Percentiles rank a stretch among this genome's conserved stretches.
Conservation (phyloP, 257 asterid genomes). For the Nicotiana sylvestris region DNA sequence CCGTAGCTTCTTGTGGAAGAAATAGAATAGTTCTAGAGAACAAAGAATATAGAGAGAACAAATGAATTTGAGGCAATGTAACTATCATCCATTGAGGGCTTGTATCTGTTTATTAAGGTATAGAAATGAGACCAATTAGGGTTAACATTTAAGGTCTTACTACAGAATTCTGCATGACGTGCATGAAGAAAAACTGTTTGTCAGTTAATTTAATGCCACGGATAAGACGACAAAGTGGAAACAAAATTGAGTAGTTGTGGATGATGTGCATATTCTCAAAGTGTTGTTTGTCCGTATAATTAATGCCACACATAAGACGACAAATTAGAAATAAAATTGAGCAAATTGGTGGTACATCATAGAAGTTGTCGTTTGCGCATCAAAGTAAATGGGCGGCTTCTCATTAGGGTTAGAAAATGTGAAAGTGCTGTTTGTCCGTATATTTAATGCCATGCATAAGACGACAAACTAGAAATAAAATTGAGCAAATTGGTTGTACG, state of each 20-base stretch:
- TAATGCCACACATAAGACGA: not conserved
- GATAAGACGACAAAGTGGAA: not conserved
- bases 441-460: not conserved
- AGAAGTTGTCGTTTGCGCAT: not conserved
- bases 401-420: too few relatives aligned
- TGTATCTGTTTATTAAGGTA: not conserved
- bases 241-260: not conserved
- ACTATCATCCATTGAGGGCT: not conserved
- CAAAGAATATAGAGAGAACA: not conserved
- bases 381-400: not conserved
- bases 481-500: not conserved
- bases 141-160: not conserved
- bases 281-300: not conserved
- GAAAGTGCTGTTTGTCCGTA: not conserved
- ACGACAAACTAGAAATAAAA: not conserved
- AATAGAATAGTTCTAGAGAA: not conserved
- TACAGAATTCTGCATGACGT: not conserved
- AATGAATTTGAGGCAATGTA: not conserved
- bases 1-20: not conserved
- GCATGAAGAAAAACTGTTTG: not conserved
- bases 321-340: not conserved
- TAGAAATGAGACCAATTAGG: not conserved
- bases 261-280: not conserved
- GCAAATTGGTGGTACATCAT: not conserved
- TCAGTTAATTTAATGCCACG: not conserved